These are phyloP conservation scores for Geoglossum glabrum DNA, from an alignment of 495 filamentous ascomycete species.

Conservation along the genomic window DNA sequence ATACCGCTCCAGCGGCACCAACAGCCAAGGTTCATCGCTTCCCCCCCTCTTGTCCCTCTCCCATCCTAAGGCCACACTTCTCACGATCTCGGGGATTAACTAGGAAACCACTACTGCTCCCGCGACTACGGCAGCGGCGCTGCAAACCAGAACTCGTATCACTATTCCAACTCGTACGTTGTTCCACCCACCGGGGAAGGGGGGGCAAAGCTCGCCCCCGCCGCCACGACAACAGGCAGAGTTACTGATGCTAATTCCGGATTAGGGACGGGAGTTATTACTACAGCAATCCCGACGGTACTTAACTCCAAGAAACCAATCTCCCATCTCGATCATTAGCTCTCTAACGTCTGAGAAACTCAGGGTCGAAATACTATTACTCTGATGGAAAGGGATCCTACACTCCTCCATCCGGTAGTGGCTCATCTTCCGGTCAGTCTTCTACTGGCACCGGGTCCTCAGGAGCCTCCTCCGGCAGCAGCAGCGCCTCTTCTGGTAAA, in stretches of 20 bases:
- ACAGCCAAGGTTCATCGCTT: background rate
- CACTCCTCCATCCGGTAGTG: background rate
- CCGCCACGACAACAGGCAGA: background rate
- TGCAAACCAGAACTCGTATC: background rate
- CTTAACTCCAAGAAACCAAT: background rate
- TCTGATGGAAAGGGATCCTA: background rate
- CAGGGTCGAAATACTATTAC: background rate
- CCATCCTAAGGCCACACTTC: background rate
- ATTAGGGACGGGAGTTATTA: constrained; percentile 2
- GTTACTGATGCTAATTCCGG: background rate
- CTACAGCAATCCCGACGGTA: constrained; percentile 2
- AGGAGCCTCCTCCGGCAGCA: background rate
- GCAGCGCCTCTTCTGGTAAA: background rate
- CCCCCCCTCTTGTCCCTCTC: background rate
- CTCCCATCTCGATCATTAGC: background rate
- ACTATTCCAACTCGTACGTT: constrained; percentile 3
- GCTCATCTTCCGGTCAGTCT: background rate
- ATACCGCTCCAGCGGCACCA: constrained; percentile 1
- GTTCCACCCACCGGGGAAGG: background rate
- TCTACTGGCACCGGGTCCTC: background rate
- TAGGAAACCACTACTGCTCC: constrained; percentile 5
- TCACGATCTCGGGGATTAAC: background rate
- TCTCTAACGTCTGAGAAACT: background rate
- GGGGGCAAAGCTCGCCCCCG: background rate
- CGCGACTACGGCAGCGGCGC: constrained; percentile 2